Evolutionary conservation across 768 basidiomycete species (phyloP).

Genomic region (Boletus reticuloceps): DNA sequence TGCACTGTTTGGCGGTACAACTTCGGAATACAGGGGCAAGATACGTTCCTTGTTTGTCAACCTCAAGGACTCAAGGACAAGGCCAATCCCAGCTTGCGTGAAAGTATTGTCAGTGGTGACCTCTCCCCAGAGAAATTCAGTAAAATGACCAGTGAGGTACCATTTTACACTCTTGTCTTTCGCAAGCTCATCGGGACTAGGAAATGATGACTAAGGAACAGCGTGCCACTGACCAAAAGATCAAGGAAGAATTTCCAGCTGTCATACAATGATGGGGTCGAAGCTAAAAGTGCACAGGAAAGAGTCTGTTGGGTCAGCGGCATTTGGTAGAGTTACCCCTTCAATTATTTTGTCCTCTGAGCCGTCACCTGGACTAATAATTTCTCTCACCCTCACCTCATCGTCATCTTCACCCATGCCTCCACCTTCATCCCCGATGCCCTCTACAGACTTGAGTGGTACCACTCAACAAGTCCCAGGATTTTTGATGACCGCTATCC

Average conservation of each 20-base stretch:
- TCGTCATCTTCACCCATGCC: too few species aligned
- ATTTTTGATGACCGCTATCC: too few species aligned
- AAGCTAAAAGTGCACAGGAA: too few species aligned
- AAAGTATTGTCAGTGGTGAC: conserved; percentile 82
- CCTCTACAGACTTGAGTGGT: too few species aligned
- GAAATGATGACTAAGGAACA: conserved; percentile 97
- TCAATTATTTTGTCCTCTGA: too few species aligned
- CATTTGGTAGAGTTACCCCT: too few species aligned
- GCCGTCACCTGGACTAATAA: too few species aligned
- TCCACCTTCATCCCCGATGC: too few species aligned
- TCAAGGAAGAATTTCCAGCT: conserved; percentile 75
- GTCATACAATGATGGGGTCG: too few species aligned
- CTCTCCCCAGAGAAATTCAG: conserved; percentile 66
- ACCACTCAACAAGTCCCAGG: too few species aligned
- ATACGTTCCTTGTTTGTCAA: conserved; percentile 90
- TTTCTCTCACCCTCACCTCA: too few species aligned
- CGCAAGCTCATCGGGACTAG: conserved; percentile 36
- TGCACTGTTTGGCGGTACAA: conserved; percentile 42
- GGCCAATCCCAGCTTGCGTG: conserved; percentile 83
- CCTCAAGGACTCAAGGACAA: conserved; percentile 96
- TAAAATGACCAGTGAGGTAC: conserved; percentile 78
- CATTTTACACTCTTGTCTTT: background rate
- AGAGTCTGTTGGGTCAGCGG: too few species aligned
- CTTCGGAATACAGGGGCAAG: conserved; percentile 62
- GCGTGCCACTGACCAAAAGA: conserved; percentile 77